Evolutionary conservation across 257 asterid genomes (phyloP).

Genomic region (Orobanche coerulescens): DNA sequence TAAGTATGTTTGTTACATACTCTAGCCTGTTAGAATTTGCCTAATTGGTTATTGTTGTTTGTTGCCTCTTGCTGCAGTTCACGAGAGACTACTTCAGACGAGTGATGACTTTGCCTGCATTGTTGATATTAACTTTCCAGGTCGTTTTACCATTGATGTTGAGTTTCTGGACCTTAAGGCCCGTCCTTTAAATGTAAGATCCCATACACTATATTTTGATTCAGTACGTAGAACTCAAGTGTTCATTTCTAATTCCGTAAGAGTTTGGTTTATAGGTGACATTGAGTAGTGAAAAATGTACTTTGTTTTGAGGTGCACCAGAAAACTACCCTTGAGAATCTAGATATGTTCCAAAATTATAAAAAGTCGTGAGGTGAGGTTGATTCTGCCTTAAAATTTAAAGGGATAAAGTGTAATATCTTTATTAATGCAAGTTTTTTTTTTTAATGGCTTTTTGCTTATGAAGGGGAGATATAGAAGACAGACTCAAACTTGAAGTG

Average conservation of each 20-base stretch:
- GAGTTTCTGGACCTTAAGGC: constrained; percentile 86
- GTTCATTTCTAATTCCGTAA: neutral
- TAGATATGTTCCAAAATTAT: too few species aligned
- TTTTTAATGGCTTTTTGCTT: too few species aligned
- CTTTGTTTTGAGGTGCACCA: too few species aligned
- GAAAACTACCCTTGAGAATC: too few species aligned
- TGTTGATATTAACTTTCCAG: constrained; percentile 51
- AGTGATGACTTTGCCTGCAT: constrained; percentile 84
- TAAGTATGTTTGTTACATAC: neutral
- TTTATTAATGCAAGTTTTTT: too few species aligned
- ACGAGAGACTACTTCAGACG: constrained; percentile 67
- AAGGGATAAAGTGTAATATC: too few species aligned
- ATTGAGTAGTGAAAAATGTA: too few species aligned
- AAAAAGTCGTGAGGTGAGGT: too few species aligned
- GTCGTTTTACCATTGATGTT: constrained; percentile 69
- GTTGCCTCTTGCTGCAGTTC: constrained; percentile 48
- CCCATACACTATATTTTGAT: neutral
- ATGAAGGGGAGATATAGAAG: too few species aligned
- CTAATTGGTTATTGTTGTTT: neutral
- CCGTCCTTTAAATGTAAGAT: constrained; percentile 52
- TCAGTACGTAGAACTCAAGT: neutral
- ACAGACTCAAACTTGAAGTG: too few species aligned
- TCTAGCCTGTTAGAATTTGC: neutral
- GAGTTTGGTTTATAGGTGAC: too few species aligned
- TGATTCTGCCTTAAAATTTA: too few species aligned